Conservation (phyloP, 2,329 filamentous ascomycete species). For the Hypoxylon sp. region DNA sequence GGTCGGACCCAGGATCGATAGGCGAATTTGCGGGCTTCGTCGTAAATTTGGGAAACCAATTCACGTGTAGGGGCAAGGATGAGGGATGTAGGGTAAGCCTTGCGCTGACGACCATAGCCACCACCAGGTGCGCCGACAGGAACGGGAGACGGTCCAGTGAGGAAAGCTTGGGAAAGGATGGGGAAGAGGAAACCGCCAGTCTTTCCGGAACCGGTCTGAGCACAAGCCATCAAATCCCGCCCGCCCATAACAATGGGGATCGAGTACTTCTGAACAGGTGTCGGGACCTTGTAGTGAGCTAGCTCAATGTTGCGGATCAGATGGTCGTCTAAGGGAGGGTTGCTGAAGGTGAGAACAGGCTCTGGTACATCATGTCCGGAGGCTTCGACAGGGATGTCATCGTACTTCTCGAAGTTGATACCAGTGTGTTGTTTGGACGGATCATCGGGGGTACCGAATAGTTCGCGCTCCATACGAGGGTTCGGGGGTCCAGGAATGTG, state of each 20-base stretch:
- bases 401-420: conserved; percentile 99
- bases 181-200: conserved; percentile 99
- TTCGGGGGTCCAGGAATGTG: conserved; percentile 92
- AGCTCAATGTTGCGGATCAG: conserved; percentile 93
- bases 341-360: conserved; percentile 89
- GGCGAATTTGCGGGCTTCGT: conserved; percentile 97
- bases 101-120: conserved; percentile 92
- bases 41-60: conserved; percentile 98
- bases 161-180: conserved; percentile 97
- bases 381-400: conserved; percentile 98
- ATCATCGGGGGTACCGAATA: conserved; percentile 92
- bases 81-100: conserved; percentile 95
- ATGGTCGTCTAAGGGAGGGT: conserved; percentile 95
- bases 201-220: conserved; percentile 99
- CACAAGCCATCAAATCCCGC: conserved; percentile 99
- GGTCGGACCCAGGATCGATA: conserved; percentile 99
- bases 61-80: conserved; percentile 98
- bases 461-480: conserved; percentile 91
- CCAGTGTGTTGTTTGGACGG: conserved; percentile 95
- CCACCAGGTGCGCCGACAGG: conserved; percentile 75
- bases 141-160: conserved; percentile 82
- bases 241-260: conserved; percentile 99
- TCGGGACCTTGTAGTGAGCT: conserved; percentile 94
- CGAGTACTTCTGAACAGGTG: conserved; percentile 98
- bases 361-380: conserved; percentile 95